Base-by-base conservation (phyloP, 768 basidiomycete species). In the Pisolithus tinctorius region DNA sequence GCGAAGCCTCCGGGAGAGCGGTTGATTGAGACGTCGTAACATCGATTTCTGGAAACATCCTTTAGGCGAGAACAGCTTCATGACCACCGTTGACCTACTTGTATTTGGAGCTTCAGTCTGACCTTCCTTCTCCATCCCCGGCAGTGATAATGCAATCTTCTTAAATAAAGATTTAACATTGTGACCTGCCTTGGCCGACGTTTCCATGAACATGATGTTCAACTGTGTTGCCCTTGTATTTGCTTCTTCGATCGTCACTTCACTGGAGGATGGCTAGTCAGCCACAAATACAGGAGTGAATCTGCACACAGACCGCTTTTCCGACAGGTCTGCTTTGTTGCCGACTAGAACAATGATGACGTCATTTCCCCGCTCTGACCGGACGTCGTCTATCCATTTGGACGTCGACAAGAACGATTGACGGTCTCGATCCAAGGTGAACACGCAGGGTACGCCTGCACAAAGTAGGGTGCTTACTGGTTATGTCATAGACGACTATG, bases 341-440 rank as follows among this genome's bases (percentile, higher is more conserved):
- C 96, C 96, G 8, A 98, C 96, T 17, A 99, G 74, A 14, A 98
- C 95, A 58, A 99, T 96, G 60, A 98, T 96, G 36, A 99, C 96
- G 61, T 99, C 96, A 70, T 84, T 90, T 54, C 96, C 96, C 62
- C 96, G 78, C 69, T 99, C 96, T 54, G 93, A 94, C 52, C 94
- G 82, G 27, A 99, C 96, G 60, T 99, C 96, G 68, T 99, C 96
- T 73, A 99, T 93, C 96, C 96, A 99, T 71, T 98, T 99, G 17
- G 90, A 81, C 16, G 96, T 99, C 50, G 96, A 98, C 56, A 95
- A 70, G 80, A 98, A 99, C n/a, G 95, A 97, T 60, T 89, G 87
- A 43, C 95, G 89, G 71, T 93, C 95, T 98, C 55, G 42, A 55
- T 46, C 26, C 39, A 42, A 16, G 29, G 41, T 49, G 30, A 57